Base-by-base conservation (phyloP, 371 early-diverging fungal species). In the Mortierella sp. region DNA sequence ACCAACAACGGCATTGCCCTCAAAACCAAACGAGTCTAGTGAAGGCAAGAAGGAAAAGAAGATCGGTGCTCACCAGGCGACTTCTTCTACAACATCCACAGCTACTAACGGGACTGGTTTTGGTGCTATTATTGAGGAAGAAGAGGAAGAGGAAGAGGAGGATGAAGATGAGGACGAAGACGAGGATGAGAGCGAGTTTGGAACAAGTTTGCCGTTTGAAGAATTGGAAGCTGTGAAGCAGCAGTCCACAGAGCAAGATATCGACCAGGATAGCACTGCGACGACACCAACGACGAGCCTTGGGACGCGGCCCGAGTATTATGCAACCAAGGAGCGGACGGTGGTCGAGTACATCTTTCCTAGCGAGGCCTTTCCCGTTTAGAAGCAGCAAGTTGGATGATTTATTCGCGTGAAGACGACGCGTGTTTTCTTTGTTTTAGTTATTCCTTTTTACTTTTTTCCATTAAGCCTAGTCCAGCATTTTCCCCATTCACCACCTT, bases 281-380 rank as follows among this genome's bases (percentile, higher is more conserved):
- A 74, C 73, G 1, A 77, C 84, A 3, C 73, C 80, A 0, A 79
- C 77, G 44, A 78, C 84, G 6, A 68, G 68, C 9, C 44, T 68
- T 42, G 74, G 54, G 6, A 72, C 75, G 16, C 74, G 79, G 9
- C 85, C 82, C n/a, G 85, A 81, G 72, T 85, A 85, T 42, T 85
- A 85, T 81, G 81, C 85, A 24, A 79, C 85, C 52, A 85, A 81
- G 48, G 81, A 81, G 71, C 74, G 81, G 28, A 76, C 76, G n/a
- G 79, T 84, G 54, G 84, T 84, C 34, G 84, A 84, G 74, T 84
- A 84, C 84, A 84, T 84, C 68, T 84, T 84, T 42, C 84, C 84
- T 11, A 81, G 81, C 44, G 84, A 84, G 72, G 44, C 84, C 28
- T 80, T 83, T 52, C 47, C 74, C n/a, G 28, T 45, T 2, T 77